A percentile compares a stretch with the other conserved stretches of the same genome.
phyloP scores from a whole-genome alignment of 805 yeast species.

The Wickerhamomyces alni region DNA sequence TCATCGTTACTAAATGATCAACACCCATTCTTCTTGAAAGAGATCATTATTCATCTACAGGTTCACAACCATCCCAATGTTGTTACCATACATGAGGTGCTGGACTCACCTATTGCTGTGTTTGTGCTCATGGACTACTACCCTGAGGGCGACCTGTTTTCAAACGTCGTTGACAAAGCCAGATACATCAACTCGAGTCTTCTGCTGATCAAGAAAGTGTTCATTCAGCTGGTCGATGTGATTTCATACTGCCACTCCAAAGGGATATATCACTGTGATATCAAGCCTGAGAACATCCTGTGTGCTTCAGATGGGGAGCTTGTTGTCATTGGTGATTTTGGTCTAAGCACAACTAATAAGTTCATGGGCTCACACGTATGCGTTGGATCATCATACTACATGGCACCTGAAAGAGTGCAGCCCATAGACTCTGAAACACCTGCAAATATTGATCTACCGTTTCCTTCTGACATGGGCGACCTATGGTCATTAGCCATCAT shows the following conservation, averaged over 20 bases:
- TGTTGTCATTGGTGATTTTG: slow-evolving; percentile 79
- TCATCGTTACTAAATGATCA: slow-evolving; percentile 5
- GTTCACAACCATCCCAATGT: slow-evolving; percentile 80
- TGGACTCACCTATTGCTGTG: slow-evolving; percentile 49
- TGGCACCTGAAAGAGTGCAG: slow-evolving; percentile 84
- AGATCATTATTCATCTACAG: slow-evolving; percentile 64
- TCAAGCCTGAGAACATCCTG: slow-evolving; percentile 91
- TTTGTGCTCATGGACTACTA: slow-evolving; percentile 84
- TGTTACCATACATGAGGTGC: slow-evolving; percentile 66
- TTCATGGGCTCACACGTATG: slow-evolving; percentile 64
- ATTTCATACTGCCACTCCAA: slow-evolving; percentile 75
- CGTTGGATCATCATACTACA: slow-evolving; percentile 83
- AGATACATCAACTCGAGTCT: slow-evolving; percentile 48
- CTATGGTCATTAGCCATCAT: slow-evolving; percentile 85
- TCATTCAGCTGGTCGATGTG: slow-evolving; percentile 77
- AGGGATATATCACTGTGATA: slow-evolving; percentile 88
- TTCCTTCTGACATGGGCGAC: slow-evolving; percentile 74
- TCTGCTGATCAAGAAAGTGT: slow-evolving; percentile 46
- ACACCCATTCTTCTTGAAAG: slow-evolving; percentile 40
- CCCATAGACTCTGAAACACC: slow-evolving; percentile 21
- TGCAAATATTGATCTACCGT: slow-evolving; percentile 25
- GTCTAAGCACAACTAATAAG: slow-evolving; percentile 64
- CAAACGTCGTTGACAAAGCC: slow-evolving; percentile 72
- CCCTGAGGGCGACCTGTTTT: slow-evolving; percentile 81
- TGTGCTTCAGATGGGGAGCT: slow-evolving; percentile 51